A percentile compares a stretch with the other conserved stretches of the same genome.
phyloP scores from a whole-genome alignment of 2,329 filamentous ascomycete species.

The Septoria linicola region DNA sequence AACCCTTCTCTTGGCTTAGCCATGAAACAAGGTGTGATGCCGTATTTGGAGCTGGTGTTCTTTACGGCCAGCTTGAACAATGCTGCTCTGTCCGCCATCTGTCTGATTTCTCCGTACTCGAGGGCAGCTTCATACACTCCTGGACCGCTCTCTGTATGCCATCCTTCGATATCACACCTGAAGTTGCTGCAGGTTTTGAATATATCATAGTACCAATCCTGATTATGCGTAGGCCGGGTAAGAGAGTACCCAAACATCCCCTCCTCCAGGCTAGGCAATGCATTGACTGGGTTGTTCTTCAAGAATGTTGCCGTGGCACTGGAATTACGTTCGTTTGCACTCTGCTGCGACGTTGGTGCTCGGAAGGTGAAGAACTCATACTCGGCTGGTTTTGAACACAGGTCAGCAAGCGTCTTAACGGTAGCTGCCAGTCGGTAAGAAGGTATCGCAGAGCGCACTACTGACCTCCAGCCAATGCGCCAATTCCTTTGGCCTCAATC shows the following conservation, averaged over 20 bases:
- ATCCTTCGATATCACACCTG: slow-evolving; percentile 80
- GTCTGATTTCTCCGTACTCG: slow-evolving; percentile 80
- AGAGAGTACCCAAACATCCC: slow-evolving; percentile 96
- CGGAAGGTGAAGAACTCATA: slow-evolving; percentile 95
- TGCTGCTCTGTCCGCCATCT: slow-evolving; percentile 88
- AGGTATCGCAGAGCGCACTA: neutral
- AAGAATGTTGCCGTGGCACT: slow-evolving; percentile 74
- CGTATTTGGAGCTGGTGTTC: slow-evolving; percentile 79
- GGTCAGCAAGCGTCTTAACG: slow-evolving; percentile 20
- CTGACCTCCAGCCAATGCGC: slow-evolving; percentile 86
- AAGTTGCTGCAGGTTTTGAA: slow-evolving; percentile 79
- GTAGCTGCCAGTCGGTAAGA: neutral
- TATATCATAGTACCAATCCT: slow-evolving; percentile 87
- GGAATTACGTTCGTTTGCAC: slow-evolving; percentile 56
- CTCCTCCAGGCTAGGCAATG: slow-evolving; percentile 79
- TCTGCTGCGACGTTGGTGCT: slow-evolving; percentile 52
- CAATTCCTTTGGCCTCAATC: slow-evolving; percentile 66
- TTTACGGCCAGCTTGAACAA: slow-evolving; percentile 96
- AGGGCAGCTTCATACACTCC: slow-evolving; percentile 95
- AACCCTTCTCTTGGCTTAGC: slow-evolving; percentile 89
- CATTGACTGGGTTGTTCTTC: slow-evolving; percentile 66
- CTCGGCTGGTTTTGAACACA: slow-evolving; percentile 60
- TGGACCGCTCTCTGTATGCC: slow-evolving; percentile 92
- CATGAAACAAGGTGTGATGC: slow-evolving; percentile 98
- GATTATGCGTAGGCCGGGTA: slow-evolving; percentile 81